phyloP scores from a whole-genome alignment of 345 rosid genomes.

The Bruguiera sexangula region DNA sequence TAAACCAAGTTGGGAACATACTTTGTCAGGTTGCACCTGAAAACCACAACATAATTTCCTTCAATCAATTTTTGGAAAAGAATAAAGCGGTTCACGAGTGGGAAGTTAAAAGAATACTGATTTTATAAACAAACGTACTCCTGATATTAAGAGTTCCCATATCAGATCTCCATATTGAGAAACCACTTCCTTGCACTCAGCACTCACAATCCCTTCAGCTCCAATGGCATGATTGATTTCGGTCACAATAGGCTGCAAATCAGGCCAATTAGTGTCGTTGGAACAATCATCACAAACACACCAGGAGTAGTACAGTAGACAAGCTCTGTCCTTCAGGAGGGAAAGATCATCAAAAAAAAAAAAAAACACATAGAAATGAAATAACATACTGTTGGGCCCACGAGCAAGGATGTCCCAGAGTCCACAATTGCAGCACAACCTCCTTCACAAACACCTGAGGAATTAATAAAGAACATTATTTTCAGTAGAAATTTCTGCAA shows the following conservation, averaged over 20 bases:
- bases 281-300: background rate
- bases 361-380: background rate
- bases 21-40: conserved; percentile 54
- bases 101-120: background rate
- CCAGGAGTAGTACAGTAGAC: no score
- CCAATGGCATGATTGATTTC: conserved; percentile 82
- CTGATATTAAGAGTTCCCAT: conserved; percentile 67
- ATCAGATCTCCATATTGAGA: conserved; percentile 65
- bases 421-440: conserved; percentile 77
- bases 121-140: conserved; percentile 36
- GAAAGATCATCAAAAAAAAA: no score
- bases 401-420: conserved; percentile 76
- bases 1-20: conserved; percentile 60
- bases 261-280: background rate
- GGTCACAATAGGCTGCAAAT: conserved; percentile 51
- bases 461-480: background rate
- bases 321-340: no score
- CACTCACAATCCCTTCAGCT: conserved; percentile 61
- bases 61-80: background rate
- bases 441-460: conserved; percentile 47
- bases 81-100: background rate
- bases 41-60: conserved; percentile 1
- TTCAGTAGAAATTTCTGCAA: background rate
- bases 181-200: conserved; percentile 66
- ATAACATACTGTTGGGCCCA: conserved; percentile 66